Conservation (phyloP, 2,329 filamentous ascomycete species). For the Diplocarpon mali region DNA sequence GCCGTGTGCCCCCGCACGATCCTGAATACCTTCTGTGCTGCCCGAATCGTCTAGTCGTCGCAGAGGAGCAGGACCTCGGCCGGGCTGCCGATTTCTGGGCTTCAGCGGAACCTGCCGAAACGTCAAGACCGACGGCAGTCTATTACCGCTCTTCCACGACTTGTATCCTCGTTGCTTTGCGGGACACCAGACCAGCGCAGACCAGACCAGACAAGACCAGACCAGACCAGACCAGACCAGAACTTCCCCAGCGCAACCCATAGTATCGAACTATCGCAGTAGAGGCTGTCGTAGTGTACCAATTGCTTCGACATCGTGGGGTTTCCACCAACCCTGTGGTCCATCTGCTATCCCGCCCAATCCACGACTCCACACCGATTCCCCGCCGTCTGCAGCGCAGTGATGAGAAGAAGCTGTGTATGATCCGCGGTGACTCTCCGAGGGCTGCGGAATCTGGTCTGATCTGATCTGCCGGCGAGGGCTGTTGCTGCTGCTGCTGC, state of each 20-base stretch:
- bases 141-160: slow-evolving; percentile 1
- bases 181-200: no score
- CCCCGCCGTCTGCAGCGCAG: slow-evolving; percentile 5
- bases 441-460: not conserved
- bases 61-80: no score
- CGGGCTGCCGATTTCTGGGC: no score
- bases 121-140: not conserved
- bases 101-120: not conserved
- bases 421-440: slow-evolving; percentile 13
- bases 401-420: slow-evolving; percentile 14
- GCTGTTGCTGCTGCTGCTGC: not conserved
- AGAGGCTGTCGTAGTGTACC: not conserved
- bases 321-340: no score
- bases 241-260: not conserved
- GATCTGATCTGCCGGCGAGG: no score
- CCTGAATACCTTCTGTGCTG: no score
- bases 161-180: not conserved
- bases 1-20: no score
- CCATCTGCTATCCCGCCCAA: not conserved
- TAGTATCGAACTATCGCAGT: not conserved
- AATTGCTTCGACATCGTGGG: not conserved
- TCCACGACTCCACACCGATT: not conserved
- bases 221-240: no score
- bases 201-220: no score
- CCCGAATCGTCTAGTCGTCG: no score